phyloP scores from a whole-genome alignment of 2,329 filamentous ascomycete species.

The Cylindrodendrum hubeiense region DNA sequence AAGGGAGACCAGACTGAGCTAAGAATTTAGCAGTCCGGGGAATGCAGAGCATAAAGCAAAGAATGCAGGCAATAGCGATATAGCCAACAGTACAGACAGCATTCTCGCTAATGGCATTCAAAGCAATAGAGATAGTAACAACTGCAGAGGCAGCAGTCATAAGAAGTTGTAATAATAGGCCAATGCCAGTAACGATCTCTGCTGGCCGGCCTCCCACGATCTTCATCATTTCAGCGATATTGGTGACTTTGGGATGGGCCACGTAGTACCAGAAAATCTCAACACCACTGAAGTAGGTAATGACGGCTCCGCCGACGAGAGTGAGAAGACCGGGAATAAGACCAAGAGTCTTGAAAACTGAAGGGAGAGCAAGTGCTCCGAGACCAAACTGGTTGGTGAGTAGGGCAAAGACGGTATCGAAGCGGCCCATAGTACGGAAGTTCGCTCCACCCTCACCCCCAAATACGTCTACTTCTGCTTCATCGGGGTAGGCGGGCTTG shows the following conservation, averaged over 20 bases:
- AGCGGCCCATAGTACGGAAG: slow-evolving; percentile 42
- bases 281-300: slow-evolving; percentile 69
- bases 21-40: slow-evolving; percentile 68
- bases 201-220: slow-evolving; percentile 55
- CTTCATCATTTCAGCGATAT: slow-evolving; percentile 76
- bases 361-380: slow-evolving; percentile 74
- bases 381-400: slow-evolving; percentile 47
- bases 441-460: too few relatives aligned
- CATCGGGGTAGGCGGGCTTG: too few relatives aligned
- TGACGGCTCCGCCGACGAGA: slow-evolving; percentile 72
- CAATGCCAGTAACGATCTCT: slow-evolving; percentile 57
- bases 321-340: slow-evolving; percentile 75
- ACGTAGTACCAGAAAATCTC: slow-evolving; percentile 73
- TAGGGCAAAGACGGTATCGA: slow-evolving; percentile 43
- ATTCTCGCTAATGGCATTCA: slow-evolving; percentile 74
- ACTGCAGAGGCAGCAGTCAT: slow-evolving; percentile 75
- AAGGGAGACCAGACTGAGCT: slow-evolving; percentile 33
- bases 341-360: slow-evolving; percentile 75
- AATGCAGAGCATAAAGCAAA: slow-evolving; percentile 71
- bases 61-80: slow-evolving; percentile 69
- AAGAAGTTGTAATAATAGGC: slow-evolving; percentile 78
- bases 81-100: slow-evolving; percentile 73
- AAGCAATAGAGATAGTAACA: slow-evolving; percentile 72
- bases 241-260: slow-evolving; percentile 74
- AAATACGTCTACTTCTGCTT: too few relatives aligned